Evolutionary conservation across 805 yeast genomes (phyloP).

Genomic region (Debaryomyces prosopidis): DNA sequence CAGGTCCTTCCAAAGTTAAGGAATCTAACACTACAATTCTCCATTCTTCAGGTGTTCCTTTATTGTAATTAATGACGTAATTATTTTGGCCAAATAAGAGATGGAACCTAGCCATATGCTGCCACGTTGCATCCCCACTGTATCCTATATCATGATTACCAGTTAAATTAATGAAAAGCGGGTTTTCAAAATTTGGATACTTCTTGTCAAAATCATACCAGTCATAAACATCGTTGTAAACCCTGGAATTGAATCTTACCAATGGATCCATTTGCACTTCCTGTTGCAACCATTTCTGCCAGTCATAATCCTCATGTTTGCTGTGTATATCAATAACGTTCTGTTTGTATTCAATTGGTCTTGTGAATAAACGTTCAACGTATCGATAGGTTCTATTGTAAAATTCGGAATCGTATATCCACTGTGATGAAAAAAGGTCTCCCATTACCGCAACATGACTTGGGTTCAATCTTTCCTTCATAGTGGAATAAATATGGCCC

Average conservation of each 20-base stretch:
- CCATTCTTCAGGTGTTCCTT: constrained; percentile 70
- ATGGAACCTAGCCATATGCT: constrained; percentile 79
- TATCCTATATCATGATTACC: constrained; percentile 98
- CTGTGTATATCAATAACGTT: constrained; percentile 48
- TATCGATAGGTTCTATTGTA: constrained; percentile 75
- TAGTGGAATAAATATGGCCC: constrained; percentile 74
- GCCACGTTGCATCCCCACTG: constrained; percentile 90
- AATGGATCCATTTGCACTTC: constrained; percentile 40
- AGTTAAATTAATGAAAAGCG: constrained; percentile 76
- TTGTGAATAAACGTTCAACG: constrained; percentile 65
- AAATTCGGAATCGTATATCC: constrained; percentile 90
- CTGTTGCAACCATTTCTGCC: constrained; percentile 46
- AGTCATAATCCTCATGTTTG: constrained; percentile 55
- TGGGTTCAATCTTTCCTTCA: constrained; percentile 68
- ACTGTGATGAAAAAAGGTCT: constrained; percentile 88
- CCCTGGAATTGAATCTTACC: constrained; percentile 35
- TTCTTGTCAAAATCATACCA: constrained; percentile 49
- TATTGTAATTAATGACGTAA: constrained; percentile 71
- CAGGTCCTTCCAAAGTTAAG: constrained; percentile 86
- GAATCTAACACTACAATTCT: constrained; percentile 87
- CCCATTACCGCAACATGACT: constrained; percentile 88
- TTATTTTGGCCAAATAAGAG: constrained; percentile 81
- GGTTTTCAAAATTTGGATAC: constrained; percentile 48
- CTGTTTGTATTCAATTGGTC: constrained; percentile 51
- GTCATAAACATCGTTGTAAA: constrained; percentile 59